These are phyloP conservation scores for Cercospora berteroae DNA, from an alignment of 2,329 filamentous ascomycete species.

Conservation along the genomic window DNA sequence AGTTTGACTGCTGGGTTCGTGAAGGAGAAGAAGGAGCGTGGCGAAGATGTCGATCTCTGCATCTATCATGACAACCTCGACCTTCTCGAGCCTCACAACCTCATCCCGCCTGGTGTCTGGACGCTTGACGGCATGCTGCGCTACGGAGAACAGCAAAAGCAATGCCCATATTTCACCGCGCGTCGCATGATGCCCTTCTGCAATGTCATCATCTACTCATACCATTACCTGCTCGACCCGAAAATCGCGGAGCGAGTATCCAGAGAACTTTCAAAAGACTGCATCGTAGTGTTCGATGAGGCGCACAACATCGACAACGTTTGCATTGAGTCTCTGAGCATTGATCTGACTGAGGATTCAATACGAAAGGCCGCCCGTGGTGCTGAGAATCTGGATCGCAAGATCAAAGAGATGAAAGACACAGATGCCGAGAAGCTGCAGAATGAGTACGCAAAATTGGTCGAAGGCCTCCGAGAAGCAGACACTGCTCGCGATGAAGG, in stretches of 20 bases:
- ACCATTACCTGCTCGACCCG: conserved; percentile 94
- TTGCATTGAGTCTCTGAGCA: conserved; percentile 95
- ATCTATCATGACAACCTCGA: conserved; percentile 99
- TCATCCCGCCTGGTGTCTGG: conserved; percentile 93
- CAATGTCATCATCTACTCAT: conserved; percentile 99
- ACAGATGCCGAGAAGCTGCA: conserved; percentile 92
- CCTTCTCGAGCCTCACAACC: conserved; percentile 87
- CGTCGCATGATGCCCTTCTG: conserved; percentile 99
- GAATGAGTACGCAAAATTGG: conserved; percentile 91
- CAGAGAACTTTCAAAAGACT: conserved; percentile 93
- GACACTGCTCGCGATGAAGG: conserved; percentile 91
- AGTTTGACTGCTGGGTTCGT: conserved; percentile 96
- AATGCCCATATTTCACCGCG: conserved; percentile 96
- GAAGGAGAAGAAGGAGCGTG: conserved; percentile 93
- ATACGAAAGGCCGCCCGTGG: conserved; percentile 85
- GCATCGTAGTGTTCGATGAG: conserved; percentile 97
- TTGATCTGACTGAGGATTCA: conserved; percentile 94
- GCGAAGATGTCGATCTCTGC: conserved; percentile 91
- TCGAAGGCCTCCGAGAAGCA: conserved; percentile 83
- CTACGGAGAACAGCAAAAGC: conserved; percentile 93
- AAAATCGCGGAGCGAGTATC: conserved; percentile 97
- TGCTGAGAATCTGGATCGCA: conserved; percentile 84
- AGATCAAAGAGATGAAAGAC: conserved; percentile 91
- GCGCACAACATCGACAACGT: conserved; percentile 99
- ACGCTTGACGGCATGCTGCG: conserved; percentile 84